Evolutionary conservation across 2,329 filamentous ascomycete species (phyloP), one percentile per base, ranked within the genome.

Genomic region (Trichophyton verrucosum): DNA sequence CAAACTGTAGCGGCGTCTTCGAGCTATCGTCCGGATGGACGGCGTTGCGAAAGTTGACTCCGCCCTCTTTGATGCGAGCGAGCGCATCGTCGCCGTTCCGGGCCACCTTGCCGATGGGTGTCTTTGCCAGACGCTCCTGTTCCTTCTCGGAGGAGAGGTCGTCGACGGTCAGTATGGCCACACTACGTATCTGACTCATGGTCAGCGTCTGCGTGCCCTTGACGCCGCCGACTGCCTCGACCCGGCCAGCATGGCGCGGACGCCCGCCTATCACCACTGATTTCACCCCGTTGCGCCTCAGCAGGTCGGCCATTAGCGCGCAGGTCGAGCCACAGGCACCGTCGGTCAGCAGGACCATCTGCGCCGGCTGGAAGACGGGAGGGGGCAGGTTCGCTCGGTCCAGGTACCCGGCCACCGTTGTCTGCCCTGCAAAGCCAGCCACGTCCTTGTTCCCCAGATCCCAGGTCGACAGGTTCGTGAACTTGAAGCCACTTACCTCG

Each of bases 221-320:
- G 56, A 83, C 79, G n/a, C 85, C 86, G n/a, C 85, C 84, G 17
- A 86, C 76, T 3, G 77, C 79, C 73, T 86, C 83, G 74, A 86
- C 87, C 24, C 0, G 80, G 78, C 2, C 73, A 27, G 24, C 74
- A 0, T 75, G 66, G 9, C 73, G 71, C 0, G 85, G 80, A 0
- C 82, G 80, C 1, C 86, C 86, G 8, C 86, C 85, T 24, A 85
- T 74, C 1, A 77, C 77, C 53, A 86, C 76, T 40, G 80, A 81
- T 64, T 80, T 80, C 1, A 86, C 79, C 22, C 80, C 78, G 36
- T 75, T 76, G 61, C 77, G 74, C 5, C 77, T 76, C 75, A 86
- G 78, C 24, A 84, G 74, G 51, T 82, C 78, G 11, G 75, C 74
- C 68, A 86, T 82, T 46, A 82, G 73, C 33, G 82, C 78, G 69